A percentile compares a stretch with the other conserved stretches of the same genome.
Evolutionary conservation across 768 basidiomycete genomes (phyloP).

Genomic region (Agaricus blazei): DNA sequence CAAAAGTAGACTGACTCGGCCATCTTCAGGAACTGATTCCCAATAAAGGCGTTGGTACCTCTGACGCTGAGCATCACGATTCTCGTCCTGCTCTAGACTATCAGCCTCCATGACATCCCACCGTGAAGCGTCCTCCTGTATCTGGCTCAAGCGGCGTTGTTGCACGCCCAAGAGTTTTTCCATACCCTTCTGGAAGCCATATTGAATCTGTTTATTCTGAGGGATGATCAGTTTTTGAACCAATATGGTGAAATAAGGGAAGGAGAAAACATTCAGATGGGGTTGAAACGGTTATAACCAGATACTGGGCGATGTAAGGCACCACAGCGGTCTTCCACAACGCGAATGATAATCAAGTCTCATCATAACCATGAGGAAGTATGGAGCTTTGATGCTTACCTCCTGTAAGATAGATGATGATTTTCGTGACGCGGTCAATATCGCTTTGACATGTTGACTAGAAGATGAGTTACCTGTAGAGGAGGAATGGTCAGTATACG

Average conservation of each 20-base stretch:
- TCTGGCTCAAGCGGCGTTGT: slow-evolving; percentile 13
- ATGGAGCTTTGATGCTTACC: slow-evolving; percentile 25
- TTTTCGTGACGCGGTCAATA: no score
- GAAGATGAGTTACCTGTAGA: slow-evolving; percentile 8
- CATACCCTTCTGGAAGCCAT: slow-evolving; percentile 78
- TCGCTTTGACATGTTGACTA: no score
- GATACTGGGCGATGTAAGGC: slow-evolving; percentile 55
- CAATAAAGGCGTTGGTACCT: slow-evolving; percentile 73
- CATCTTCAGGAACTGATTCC: slow-evolving; percentile 70
- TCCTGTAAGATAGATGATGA: slow-evolving; percentile 20
- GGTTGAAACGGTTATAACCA: slow-evolving; percentile 69
- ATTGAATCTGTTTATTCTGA: slow-evolving; percentile 67
- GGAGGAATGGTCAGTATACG: slow-evolving; percentile 13
- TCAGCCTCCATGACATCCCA: slow-evolving; percentile 59
- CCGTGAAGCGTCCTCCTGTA: slow-evolving; percentile 6
- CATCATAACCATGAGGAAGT: slow-evolving; percentile 33
- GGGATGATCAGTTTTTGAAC: neutral
- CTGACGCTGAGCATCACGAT: slow-evolving; percentile 50
- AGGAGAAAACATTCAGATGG: slow-evolving; percentile 48
- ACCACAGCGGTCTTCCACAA: slow-evolving; percentile 53
- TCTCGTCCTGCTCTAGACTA: slow-evolving; percentile 49
- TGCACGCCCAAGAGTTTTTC: slow-evolving; percentile 67
- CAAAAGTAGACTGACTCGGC: slow-evolving; percentile 38
- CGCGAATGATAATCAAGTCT: slow-evolving; percentile 65
- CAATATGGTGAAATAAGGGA: neutral